Base-by-base conservation (phyloP, 2,329 filamentous ascomycete genomes). In the Diaporthe citri region DNA sequence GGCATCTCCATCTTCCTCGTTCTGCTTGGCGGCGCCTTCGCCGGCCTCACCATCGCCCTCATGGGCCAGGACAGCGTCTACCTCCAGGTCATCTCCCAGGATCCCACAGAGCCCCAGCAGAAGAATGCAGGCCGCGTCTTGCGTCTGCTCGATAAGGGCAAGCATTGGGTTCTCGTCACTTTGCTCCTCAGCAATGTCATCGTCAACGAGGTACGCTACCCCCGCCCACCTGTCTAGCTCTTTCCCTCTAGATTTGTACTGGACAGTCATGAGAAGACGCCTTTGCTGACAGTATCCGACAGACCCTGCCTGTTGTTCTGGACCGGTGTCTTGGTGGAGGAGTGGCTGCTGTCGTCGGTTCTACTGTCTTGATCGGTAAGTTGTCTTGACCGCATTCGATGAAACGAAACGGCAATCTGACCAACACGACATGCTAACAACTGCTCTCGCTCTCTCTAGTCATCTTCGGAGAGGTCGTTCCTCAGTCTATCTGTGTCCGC, bases 131-230 rank as follows among this genome's bases (percentile, higher is more conserved):
- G 90, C 74, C 93, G 91, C 77, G 97, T 99, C 15, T 89, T 97
- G 79, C 89, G 91, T 57, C 87, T 99, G 39, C 86, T 99, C 73
- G 92, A 95, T 78, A 93, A 91, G 80, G 97, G 97, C 80, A 99
- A 99, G 84, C 97, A 99, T 84, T 99, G 97, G 97, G 96, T 99
- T 28, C 88, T 99, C 74, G 97, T 99, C 72, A 98, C 97, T 3
- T 87, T 99, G 36, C 90, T 99, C 10, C 88, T 99, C 73, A 95
- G 95, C 83, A 99, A 99, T 83, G 97, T 99, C 81, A 97, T 99
- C 80, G 97, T 97, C 78, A 98, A 99, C 84, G 97, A 98, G 85
- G 64, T 67, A 67, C 34, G 46, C 25, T 28, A 12, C 20, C 25
- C 12, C 20, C 28, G 43, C 20, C 43, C 60, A 13, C n/a, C 7